These are phyloP conservation scores for Barnettozyma wickerhamii DNA, from an alignment of 805 yeast genomes.

Conservation along the genomic window DNA sequence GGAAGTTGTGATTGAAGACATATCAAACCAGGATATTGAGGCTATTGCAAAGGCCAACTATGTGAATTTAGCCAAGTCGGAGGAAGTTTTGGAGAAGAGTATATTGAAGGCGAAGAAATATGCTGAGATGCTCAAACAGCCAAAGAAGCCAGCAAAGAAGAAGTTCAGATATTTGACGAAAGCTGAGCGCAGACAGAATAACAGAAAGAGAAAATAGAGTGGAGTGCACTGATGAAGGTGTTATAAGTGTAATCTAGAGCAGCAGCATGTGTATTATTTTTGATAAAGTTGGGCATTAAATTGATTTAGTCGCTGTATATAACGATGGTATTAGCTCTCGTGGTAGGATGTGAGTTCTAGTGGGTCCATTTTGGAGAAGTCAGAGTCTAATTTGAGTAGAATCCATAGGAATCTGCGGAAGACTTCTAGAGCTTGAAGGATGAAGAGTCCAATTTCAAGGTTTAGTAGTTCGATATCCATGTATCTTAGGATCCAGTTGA, in stretches of 20 bases:
- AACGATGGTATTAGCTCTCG: constrained; percentile 5
- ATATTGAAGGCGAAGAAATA: constrained; percentile 78
- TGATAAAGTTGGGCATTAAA: no score
- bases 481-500: constrained; percentile 67
- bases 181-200: constrained; percentile 62
- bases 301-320: background rate
- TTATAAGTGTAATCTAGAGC: background rate
- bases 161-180: constrained; percentile 88
- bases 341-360: constrained; percentile 8
- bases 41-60: constrained; percentile 58
- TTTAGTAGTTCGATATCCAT: constrained; percentile 22
- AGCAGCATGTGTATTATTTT: background rate
- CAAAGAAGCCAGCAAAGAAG: constrained; percentile 46
- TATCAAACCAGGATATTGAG: constrained; percentile 50
- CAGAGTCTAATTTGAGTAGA: constrained; percentile 77
- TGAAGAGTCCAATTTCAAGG: constrained; percentile 58
- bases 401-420: constrained; percentile 89
- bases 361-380: constrained; percentile 25
- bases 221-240: background rate
- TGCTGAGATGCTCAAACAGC: constrained; percentile 47
- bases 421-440: constrained; percentile 70
- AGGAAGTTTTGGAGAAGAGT: constrained; percentile 67
- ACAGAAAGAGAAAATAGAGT: constrained; percentile 33
- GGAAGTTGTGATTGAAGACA: constrained; percentile 44
- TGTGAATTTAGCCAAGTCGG: constrained; percentile 66